These are phyloP conservation scores for Saccharum hybrid DNA, from an alignment of 202 grass and related monocot genomes.

Conservation along the genomic window DNA sequence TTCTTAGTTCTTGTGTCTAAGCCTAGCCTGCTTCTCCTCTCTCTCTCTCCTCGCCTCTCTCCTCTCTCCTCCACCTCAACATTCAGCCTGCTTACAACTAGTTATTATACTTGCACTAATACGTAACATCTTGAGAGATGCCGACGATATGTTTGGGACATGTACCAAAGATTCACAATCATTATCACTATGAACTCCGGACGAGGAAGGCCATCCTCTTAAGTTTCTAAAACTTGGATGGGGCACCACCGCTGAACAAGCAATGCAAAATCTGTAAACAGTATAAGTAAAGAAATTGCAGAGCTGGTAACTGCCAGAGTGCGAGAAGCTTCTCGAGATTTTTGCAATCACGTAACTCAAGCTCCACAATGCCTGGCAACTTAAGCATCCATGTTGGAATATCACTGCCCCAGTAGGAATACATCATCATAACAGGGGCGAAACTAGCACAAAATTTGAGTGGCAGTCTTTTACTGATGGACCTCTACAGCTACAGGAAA, in stretches of 20 bases:
- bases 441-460: too few species aligned
- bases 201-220: background rate
- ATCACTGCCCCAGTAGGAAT: accelerated
- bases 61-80: too few species aligned
- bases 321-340: background rate
- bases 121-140: background rate
- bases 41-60: too few species aligned
- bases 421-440: background rate
- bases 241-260: background rate
- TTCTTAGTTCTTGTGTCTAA: too few species aligned
- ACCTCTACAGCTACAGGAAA: too few species aligned
- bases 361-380: background rate
- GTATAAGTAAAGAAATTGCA: background rate
- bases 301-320: background rate
- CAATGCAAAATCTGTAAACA: background rate
- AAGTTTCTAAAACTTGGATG: background rate
- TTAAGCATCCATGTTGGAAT: background rate
- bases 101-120: background rate
- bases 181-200: background rate
- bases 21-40: too few species aligned
- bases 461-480: too few species aligned
- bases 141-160: background rate
- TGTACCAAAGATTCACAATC: background rate
- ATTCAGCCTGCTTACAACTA: too few species aligned
- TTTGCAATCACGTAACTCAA: accelerated